phyloP scores from a whole-genome alignment of 2,329 filamentous ascomycete species.

The Talaromyces funiculosus region DNA sequence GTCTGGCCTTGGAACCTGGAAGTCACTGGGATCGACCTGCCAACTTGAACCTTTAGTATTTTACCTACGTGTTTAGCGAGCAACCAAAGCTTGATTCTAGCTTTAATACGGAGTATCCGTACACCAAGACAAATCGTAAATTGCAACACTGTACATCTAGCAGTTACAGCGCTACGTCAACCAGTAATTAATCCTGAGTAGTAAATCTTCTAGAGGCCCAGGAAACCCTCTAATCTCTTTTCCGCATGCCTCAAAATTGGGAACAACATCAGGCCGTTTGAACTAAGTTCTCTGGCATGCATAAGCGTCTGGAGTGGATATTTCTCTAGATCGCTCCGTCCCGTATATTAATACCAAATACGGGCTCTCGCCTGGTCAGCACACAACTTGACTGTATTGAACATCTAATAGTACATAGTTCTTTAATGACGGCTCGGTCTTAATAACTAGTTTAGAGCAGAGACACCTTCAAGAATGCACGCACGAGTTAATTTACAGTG shows the following conservation, averaged over 20 bases:
- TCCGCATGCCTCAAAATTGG: slow-evolving; percentile 13
- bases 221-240: background rate
- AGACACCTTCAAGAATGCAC: background rate
- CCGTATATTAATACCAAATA: background rate
- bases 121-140: background rate
- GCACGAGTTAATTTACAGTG: background rate
- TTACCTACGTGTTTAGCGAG: background rate
- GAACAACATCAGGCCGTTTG: slow-evolving; percentile 13
- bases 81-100: background rate
- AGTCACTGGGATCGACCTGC: background rate
- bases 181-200: background rate
- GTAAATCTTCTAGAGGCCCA: background rate
- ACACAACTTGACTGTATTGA: background rate
- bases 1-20: background rate
- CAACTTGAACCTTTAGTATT: background rate
- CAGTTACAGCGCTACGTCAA: background rate
- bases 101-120: background rate
- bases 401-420: too few relatives aligned
- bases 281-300: slow-evolving; percentile 15
- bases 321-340: background rate
- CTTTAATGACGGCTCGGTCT: too few relatives aligned
- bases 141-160: background rate
- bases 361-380: background rate
- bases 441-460: too few relatives aligned
- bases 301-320: slow-evolving; percentile 13